Percentiles rank a stretch among this genome's conserved stretches.
phyloP scores from a whole-genome alignment of 176 grass and related monocot species.

The Zoysia japonica region DNA sequence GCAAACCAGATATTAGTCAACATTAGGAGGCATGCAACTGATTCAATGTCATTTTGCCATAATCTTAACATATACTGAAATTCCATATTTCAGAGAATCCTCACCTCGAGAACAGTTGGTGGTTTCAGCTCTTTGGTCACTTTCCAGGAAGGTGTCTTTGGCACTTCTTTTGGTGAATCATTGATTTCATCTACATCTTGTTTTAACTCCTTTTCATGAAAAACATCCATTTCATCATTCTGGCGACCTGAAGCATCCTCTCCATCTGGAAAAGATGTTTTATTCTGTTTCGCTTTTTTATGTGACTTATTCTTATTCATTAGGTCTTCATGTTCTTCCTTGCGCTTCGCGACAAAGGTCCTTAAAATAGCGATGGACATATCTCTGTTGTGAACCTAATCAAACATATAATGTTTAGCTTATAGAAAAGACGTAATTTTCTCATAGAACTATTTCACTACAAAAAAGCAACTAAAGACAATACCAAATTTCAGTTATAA shows the following conservation, averaged over 20 bases:
- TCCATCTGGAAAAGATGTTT: constrained; percentile 46
- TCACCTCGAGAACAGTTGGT: constrained; percentile 89
- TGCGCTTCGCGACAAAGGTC: constrained; percentile 72
- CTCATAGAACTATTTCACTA: not conserved
- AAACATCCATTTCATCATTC: constrained; percentile 49
- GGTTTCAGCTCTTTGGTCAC: constrained; percentile 60
- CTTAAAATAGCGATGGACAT: constrained; percentile 96
- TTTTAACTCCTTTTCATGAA: constrained; percentile 44
- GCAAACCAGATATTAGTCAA: constrained; percentile 23
- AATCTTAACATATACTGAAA: not conserved
- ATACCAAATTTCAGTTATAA: not conserved
- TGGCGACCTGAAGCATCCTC: constrained; percentile 35
- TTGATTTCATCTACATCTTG: constrained; percentile 37
- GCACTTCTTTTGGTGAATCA: constrained; percentile 42
- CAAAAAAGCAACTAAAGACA: not conserved
- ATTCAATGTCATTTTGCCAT: not conserved
- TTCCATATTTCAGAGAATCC: constrained; percentile 20
- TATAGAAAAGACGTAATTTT: not conserved
- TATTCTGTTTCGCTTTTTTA: constrained; percentile 23
- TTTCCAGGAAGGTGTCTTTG: constrained; percentile 59
- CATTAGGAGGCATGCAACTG: constrained; percentile 13
- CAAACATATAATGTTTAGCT: constrained; percentile 27
- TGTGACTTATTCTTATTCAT: constrained; percentile 55
- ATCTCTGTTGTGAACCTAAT: constrained; percentile 96
- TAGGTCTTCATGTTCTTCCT: constrained; percentile 77